Percentiles rank a stretch among this genome's conserved stretches.
Conservation (phyloP, 306 rosid species). For the Citrullus amarus region DNA sequence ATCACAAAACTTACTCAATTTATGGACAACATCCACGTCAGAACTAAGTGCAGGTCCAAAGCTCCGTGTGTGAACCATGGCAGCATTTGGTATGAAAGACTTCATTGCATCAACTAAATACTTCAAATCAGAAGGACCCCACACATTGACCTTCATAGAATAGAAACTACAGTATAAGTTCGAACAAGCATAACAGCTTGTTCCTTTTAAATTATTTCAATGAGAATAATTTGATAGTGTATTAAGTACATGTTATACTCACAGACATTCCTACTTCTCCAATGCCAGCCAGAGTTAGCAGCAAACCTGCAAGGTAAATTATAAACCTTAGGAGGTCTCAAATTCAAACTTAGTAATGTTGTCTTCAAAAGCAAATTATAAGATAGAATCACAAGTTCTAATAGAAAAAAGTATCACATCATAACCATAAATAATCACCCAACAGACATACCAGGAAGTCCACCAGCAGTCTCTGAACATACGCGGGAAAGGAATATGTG, state of each 20-base stretch:
- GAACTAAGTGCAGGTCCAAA: constrained; percentile 42
- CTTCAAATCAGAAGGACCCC: constrained; percentile 90
- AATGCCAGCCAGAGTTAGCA: constrained; percentile 89
- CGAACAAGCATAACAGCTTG: neutral
- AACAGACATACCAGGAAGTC: constrained; percentile 70
- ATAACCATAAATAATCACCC: neutral
- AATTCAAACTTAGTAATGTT: neutral
- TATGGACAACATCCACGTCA: constrained; percentile 14
- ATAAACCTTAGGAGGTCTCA: neutral
- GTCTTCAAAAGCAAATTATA: neutral
- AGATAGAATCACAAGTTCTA: neutral
- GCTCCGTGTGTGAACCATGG: constrained; percentile 91
- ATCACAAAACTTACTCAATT: constrained; percentile 24
- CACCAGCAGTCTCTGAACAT: constrained; percentile 91
- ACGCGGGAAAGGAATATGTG: constrained; percentile 91
- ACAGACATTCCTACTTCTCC: constrained; percentile 89
- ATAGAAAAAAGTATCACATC: neutral
- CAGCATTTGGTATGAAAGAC: constrained; percentile 78
- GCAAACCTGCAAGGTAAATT: constrained; percentile 47
- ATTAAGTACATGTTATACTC: constrained; percentile 20
- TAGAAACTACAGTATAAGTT: constrained; percentile 9
- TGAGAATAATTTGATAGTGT: neutral
- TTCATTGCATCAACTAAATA: constrained; percentile 77
- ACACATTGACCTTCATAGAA: constrained; percentile 53
- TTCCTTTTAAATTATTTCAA: neutral